A percentile compares a stretch with the other conserved stretches of the same genome.
These are phyloP conservation scores for Scopulariopsis brevicaulis DNA, from an alignment of 2,329 filamentous ascomycete genomes.

Conservation along the genomic window DNA sequence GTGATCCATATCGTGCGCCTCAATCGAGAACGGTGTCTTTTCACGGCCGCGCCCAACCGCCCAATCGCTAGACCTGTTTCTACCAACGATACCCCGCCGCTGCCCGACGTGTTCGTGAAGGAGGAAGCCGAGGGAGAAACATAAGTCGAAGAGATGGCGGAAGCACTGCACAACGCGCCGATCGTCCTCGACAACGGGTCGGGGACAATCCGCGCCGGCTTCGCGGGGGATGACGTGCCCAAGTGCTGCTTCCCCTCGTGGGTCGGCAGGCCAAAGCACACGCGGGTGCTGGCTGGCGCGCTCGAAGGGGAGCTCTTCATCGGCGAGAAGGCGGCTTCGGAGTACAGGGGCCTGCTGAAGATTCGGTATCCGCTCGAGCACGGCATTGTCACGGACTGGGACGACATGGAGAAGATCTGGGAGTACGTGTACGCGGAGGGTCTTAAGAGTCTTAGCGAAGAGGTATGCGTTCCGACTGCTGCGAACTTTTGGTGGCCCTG, in stretches of 20 bases:
- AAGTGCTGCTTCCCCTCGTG: slow-evolving; percentile 98
- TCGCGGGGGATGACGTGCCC: slow-evolving; percentile 88
- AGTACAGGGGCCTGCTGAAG: slow-evolving; percentile 85
- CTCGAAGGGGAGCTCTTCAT: slow-evolving; percentile 97
- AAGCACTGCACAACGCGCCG: slow-evolving; percentile 76
- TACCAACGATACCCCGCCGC: background rate
- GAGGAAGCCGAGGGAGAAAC: slow-evolving; percentile 4
- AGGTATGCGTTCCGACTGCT: slow-evolving; percentile 41
- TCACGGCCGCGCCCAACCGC: background rate
- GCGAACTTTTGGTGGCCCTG: background rate
- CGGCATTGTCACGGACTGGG: slow-evolving; percentile 98
- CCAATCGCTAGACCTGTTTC: background rate
- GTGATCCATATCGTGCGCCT: background rate
- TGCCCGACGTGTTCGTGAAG: background rate
- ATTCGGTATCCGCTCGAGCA: slow-evolving; percentile 94
- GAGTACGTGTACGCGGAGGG: slow-evolving; percentile 95
- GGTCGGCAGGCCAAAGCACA: slow-evolving; percentile 90
- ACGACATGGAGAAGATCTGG: slow-evolving; percentile 99
- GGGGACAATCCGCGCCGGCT: slow-evolving; percentile 92
- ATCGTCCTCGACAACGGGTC: slow-evolving; percentile 99
- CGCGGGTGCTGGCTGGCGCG: slow-evolving; percentile 89
- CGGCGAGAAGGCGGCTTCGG: slow-evolving; percentile 75
- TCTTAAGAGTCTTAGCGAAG: slow-evolving; percentile 92
- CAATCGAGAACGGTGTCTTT: background rate
- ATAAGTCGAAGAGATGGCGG: background rate